Percentiles rank a stretch among this genome's conserved stretches.
phyloP scores from a whole-genome alignment of 345 rosid genomes.

The Crucihimalaya himalaica region DNA sequence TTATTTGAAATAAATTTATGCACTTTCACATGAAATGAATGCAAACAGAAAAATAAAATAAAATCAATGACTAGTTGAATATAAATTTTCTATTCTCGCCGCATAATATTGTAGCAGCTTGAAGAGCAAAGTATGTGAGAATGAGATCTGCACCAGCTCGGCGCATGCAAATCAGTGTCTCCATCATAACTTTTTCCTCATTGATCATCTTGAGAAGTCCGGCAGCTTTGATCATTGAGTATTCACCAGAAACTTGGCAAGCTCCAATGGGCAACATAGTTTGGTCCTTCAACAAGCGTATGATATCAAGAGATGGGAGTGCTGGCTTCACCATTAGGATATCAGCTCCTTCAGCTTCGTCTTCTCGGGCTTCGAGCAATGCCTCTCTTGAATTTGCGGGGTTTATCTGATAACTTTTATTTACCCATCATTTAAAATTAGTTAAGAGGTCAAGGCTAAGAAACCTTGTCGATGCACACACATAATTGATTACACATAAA shows the following conservation, averaged over 20 bases:
- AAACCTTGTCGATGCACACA: background rate
- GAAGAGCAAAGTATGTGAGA: slow-evolving; percentile 84
- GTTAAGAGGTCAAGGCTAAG: slow-evolving; percentile 6
- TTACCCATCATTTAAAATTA: slow-evolving; percentile 29
- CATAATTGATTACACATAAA: background rate
- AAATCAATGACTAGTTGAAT: too few species aligned
- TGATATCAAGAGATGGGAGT: slow-evolving; percentile 86
- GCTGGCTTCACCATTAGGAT: slow-evolving; percentile 94
- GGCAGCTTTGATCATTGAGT: slow-evolving; percentile 94
- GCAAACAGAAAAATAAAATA: too few species aligned
- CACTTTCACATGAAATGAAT: too few species aligned
- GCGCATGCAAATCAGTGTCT: slow-evolving; percentile 79
- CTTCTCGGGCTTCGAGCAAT: slow-evolving; percentile 71
- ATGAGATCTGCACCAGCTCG: slow-evolving; percentile 90
- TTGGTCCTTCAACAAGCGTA: slow-evolving; percentile 72
- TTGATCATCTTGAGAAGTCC: slow-evolving; percentile 87
- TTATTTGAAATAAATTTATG: too few species aligned
- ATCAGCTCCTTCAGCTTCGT: slow-evolving; percentile 96
- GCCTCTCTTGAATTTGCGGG: slow-evolving; percentile 95
- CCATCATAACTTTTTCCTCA: slow-evolving; percentile 93
- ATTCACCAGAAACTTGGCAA: slow-evolving; percentile 75
- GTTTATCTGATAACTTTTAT: slow-evolving; percentile 80
- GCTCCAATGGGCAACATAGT: slow-evolving; percentile 86
- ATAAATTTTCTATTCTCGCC: slow-evolving; percentile 37
- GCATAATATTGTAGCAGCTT: slow-evolving; percentile 79